A percentile compares a stretch with the other conserved stretches of the same genome.
Evolutionary conservation across 1,139 yeast species (phyloP).

Genomic region (Candida sanyaensis): DNA sequence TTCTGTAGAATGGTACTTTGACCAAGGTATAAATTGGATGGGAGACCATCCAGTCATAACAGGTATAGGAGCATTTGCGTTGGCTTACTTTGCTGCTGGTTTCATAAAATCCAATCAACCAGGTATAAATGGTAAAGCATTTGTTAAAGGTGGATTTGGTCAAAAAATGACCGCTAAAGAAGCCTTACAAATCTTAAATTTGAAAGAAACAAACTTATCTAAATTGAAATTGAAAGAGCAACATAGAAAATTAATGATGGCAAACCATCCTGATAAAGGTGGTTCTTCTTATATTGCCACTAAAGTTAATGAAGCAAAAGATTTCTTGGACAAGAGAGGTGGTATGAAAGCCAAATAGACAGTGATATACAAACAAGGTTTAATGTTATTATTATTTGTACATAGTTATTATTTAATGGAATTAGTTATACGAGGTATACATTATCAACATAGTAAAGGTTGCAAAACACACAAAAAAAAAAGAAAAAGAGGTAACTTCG

Average conservation of each 20-base stretch:
- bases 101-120: slow-evolving; percentile 69
- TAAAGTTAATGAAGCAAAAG: slow-evolving; percentile 96
- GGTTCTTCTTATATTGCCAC: slow-evolving; percentile 96
- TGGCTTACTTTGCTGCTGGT: slow-evolving; percentile 69
- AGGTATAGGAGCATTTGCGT: slow-evolving; percentile 67
- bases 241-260: slow-evolving; percentile 84
- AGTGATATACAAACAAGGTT: background rate
- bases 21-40: slow-evolving; percentile 61
- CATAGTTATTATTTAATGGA: slow-evolving; percentile 4
- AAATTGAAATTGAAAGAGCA: slow-evolving; percentile 84
- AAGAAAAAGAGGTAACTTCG: background rate
- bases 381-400: slow-evolving; percentile 5
- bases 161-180: slow-evolving; percentile 87
- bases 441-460: background rate
- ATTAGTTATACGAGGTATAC: background rate
- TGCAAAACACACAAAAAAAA: too few species aligned
- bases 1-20: slow-evolving; percentile 68
- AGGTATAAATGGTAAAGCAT: slow-evolving; percentile 71
- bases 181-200: slow-evolving; percentile 83
- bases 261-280: slow-evolving; percentile 98
- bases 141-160: slow-evolving; percentile 86
- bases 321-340: slow-evolving; percentile 84
- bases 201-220: slow-evolving; percentile 76
- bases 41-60: slow-evolving; percentile 78
- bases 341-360: slow-evolving; percentile 47